A percentile compares a stretch with the other conserved stretches of the same genome.
Conservation (phyloP, 1,284 basidiomycete species). For the Marasmius oreades region DNA sequence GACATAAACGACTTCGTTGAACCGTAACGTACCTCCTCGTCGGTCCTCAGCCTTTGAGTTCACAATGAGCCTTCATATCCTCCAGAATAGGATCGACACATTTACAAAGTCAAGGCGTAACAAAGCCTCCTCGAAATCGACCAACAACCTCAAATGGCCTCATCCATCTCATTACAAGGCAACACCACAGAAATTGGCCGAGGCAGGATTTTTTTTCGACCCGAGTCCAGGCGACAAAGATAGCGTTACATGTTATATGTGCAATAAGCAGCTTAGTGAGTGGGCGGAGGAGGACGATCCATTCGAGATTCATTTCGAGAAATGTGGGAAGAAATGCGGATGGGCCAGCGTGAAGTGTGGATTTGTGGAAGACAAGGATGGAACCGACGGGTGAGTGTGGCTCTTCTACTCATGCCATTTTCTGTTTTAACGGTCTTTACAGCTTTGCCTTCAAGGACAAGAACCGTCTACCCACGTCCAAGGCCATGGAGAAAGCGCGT, state of each 20-base stretch:
- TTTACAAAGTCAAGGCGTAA: constrained; percentile 52
- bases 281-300: constrained; percentile 84
- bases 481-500: constrained; percentile 65
- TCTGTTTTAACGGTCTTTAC: constrained; percentile 4
- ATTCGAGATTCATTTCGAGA: constrained; percentile 69
- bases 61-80: constrained; percentile 46
- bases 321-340: constrained; percentile 58
- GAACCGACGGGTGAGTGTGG: constrained; percentile 48
- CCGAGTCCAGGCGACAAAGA: constrained; percentile 62
- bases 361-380: constrained; percentile 50
- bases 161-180: constrained; percentile 59
- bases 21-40: too few species aligned
- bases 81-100: constrained; percentile 55
- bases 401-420: background rate
- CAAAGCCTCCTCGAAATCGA: constrained; percentile 42
- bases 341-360: constrained; percentile 80
- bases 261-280: constrained; percentile 70
- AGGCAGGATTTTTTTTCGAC: constrained; percentile 80
- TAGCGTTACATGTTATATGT: constrained; percentile 73
- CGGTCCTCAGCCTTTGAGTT: constrained; percentile 3
- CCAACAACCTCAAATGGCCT: constrained; percentile 57
- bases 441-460: constrained; percentile 58
- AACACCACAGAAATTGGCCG: constrained; percentile 66
- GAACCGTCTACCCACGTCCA: constrained; percentile 60
- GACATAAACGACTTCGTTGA: too few species aligned